Conservation (phyloP, 345 rosid species). For the Mallotus nudiflorus region DNA sequence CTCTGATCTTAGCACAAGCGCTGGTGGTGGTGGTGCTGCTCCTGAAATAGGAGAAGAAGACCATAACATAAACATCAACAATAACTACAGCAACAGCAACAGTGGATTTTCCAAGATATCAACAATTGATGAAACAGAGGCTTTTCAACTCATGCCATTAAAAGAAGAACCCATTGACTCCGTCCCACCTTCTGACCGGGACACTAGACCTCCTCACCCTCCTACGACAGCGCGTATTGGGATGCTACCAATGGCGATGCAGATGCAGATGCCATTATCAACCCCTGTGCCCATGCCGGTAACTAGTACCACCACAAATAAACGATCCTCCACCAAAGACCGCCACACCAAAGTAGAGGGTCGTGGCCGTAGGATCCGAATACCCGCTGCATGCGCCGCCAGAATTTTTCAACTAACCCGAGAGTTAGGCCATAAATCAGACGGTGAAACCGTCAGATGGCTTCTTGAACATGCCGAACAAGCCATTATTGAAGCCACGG, state of each 20-base stretch:
- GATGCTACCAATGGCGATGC: conserved; percentile 31
- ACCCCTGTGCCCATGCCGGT: conserved; percentile 16
- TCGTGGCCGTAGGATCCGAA: too few relatives aligned
- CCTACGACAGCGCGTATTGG: conserved; percentile 13
- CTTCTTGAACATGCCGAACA: conserved; percentile 49
- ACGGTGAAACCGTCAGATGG: conserved; percentile 57
- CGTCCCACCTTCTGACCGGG: too few relatives aligned
- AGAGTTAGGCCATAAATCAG: too few relatives aligned
- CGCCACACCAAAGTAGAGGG: too few relatives aligned
- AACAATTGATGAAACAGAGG: conserved; percentile 18
- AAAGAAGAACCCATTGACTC: conserved; percentile 43
- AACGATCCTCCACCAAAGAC: conserved; percentile 52
- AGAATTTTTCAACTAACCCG: too few relatives aligned
- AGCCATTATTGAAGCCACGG: conserved; percentile 48
- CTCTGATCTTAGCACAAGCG: conserved; percentile 48
- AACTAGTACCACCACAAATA: conserved; percentile 5
- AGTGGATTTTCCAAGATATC: conserved; percentile 17
- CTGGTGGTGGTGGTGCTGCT: conserved; percentile 1
- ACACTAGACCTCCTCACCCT: neutral
- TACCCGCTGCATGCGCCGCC: too few relatives aligned
- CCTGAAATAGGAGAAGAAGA: conserved; percentile 14
- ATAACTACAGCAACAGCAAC: neutral
- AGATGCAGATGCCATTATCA: conserved; percentile 21
- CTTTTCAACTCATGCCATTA: conserved; percentile 34
- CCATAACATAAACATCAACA: neutral